phyloP scores from a whole-genome alignment of 1,139 yeast genomes.

The Magnusiomyces suaveolens region DNA sequence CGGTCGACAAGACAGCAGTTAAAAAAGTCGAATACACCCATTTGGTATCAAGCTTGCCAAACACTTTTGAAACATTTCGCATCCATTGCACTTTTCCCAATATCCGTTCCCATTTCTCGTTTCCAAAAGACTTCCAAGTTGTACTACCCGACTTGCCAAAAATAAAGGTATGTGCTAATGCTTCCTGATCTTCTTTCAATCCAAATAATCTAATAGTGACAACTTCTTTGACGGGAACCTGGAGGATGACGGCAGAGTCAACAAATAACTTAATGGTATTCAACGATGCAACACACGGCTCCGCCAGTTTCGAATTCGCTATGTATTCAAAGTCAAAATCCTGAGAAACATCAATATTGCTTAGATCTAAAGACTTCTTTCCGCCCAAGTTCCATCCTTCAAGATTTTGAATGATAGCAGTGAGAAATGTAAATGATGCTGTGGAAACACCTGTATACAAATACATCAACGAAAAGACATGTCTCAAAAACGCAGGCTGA shows the following conservation, averaged over 20 bases:
- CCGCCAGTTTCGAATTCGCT: neutral
- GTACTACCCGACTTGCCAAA: constrained; percentile 3
- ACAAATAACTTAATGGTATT: neutral
- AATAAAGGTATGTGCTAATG: constrained; percentile 7
- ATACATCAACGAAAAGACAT: neutral
- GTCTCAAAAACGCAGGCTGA: neutral
- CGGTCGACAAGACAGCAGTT: constrained; percentile 9
- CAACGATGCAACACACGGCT: neutral
- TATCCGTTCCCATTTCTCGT: constrained; percentile 5
- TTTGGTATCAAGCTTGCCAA: constrained; percentile 14
- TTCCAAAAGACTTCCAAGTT: constrained; percentile 7
- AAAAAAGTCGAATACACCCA: constrained; percentile 19
- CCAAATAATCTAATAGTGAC: constrained; percentile 13
- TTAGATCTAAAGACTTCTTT: neutral
- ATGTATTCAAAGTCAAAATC: neutral
- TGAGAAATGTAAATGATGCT: neutral
- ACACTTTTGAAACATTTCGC: constrained; percentile 15
- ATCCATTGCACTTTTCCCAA: constrained; percentile 15
- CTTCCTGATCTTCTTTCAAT: constrained; percentile 13
- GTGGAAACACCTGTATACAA: neutral
- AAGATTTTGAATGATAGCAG: neutral
- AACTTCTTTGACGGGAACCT: constrained; percentile 12
- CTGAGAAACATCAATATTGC: neutral
- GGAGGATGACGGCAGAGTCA: neutral
- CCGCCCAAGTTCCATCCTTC: neutral